Base-by-base conservation (phyloP, 805 yeast species). In the Zygoascus ofunaensis region DNA sequence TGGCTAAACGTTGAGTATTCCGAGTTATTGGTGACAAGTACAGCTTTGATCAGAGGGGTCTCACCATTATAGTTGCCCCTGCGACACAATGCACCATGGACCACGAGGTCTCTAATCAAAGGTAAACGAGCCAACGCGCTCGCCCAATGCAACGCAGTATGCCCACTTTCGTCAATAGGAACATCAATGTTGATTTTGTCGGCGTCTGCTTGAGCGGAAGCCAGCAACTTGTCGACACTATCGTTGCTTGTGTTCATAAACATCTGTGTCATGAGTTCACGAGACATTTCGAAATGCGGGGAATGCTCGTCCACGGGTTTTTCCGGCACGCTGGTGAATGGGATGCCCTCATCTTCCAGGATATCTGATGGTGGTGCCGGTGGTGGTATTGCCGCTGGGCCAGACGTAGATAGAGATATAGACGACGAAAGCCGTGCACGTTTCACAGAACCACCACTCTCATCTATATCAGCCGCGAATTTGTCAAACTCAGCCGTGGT, bases 141-240 rank as follows among this genome's bases (percentile, higher is more conserved):
- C 3, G 97, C 94, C 94, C 97, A 85, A 63, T 92, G 99, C 46
- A 92, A 70, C 0, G 95, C 87, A 0, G 95, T 82, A 58, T 92
- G 92, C 0, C 97, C 97, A 46, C 82, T 77, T 54, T 85, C 94
- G 63, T 94, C 99, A 37, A 94, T 84, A 1, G 96, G 80, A 28
- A 87, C 85, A 56, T 87, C 92, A 41, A 89, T 70, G 47, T 77
- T 74, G 32, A 85, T 69, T 34, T 70, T 58, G 8, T 57, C 51
- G 14, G n/a, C 21, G 17, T 30, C 33, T 15, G 35, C 34, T 4
- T 34, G 15, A 5, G 17, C 19, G 21, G 14, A 64, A 42, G 34
- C 55, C 14, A 59, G 55, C 12, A 65, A 59, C 14, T 57, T 63
- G 18, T 60, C 55, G 12, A 63, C 52, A 14, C 59, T 55, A 5